Evolutionary conservation across 2,329 filamentous ascomycete genomes (phyloP).

Genomic region (Fusarium robinianum): DNA sequence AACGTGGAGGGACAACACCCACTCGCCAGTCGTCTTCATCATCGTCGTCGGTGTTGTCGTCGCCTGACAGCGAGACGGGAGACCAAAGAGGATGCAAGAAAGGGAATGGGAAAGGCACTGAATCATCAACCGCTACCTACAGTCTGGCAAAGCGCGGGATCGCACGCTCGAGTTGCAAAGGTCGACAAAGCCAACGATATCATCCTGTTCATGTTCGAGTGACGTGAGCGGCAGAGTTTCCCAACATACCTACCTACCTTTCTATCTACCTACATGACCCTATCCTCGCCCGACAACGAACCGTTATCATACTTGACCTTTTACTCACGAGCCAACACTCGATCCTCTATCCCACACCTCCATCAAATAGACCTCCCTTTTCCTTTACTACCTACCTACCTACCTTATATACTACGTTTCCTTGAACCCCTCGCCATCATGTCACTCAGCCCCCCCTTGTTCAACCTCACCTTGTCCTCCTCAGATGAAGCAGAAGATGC

Average conservation of each 20-base stretch:
- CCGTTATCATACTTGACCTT: too few species aligned
- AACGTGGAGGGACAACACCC: constrained; percentile 19
- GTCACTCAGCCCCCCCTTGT: constrained; percentile 42
- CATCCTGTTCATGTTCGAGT: constrained; percentile 24
- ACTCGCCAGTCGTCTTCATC: too few species aligned
- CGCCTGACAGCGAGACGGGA: constrained; percentile 4
- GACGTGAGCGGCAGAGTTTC: too few species aligned
- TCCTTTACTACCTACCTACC: constrained; percentile 1
- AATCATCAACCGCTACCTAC: not conserved
- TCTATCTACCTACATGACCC: not conserved
- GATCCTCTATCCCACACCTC: not conserved
- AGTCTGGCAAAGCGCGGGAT: too few species aligned
- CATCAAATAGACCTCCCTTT: not conserved
- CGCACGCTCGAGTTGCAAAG: too few species aligned
- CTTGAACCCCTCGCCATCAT: too few species aligned
- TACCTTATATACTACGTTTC: not conserved
- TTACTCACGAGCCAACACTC: too few species aligned
- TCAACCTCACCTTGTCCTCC: constrained; percentile 31
- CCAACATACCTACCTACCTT: too few species aligned
- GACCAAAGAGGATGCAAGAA: constrained; percentile 3
- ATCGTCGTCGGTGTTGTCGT: too few species aligned
- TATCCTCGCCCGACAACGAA: too few species aligned
- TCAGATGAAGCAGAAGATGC: constrained; percentile 34
- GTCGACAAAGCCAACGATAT: not conserved
- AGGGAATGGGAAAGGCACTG: not conserved